A percentile compares a stretch with the other conserved stretches of the same genome.
Conservation (phyloP, 73 alveolate genomes). For the Tetrahymena borealis region DNA sequence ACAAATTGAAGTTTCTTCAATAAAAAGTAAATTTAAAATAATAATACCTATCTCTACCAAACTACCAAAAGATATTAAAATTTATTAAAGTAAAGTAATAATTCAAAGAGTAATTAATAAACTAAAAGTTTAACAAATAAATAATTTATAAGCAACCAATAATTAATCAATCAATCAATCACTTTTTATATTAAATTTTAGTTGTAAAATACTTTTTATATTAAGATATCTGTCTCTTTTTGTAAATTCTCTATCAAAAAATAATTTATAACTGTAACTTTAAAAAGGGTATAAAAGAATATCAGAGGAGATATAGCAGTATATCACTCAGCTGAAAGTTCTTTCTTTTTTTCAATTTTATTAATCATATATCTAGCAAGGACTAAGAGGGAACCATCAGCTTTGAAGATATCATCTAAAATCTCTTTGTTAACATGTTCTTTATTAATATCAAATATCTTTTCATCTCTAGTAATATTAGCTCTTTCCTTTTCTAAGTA, state of each 20-base stretch:
- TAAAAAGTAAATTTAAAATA: background rate
- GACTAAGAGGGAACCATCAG: conserved; percentile 32
- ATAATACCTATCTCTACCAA: background rate
- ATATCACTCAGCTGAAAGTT: background rate
- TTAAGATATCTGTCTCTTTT: too few species aligned
- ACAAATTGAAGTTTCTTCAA: background rate
- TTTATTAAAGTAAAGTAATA: background rate
- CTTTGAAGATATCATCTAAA: conserved; percentile 32
- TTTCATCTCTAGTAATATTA: conserved; percentile 37
- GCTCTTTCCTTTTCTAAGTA: conserved; percentile 43
- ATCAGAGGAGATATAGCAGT: too few species aligned
- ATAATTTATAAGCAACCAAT: background rate
- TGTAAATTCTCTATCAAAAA: too few species aligned
- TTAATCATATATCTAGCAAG: conserved; percentile 31
- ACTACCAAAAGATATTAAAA: background rate
- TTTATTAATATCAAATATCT: conserved; percentile 15
- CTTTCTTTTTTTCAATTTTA: conserved; percentile 23
- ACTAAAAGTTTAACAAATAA: background rate
- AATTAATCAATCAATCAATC: too few species aligned
- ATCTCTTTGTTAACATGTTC: conserved; percentile 8
- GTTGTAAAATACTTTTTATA: too few species aligned
- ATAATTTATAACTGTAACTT: too few species aligned
- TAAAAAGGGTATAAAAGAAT: too few species aligned
- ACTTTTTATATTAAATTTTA: too few species aligned
- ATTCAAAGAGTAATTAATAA: background rate